Evolutionary conservation across 1,284 basidiomycete species (phyloP).

Genomic region (Melampsora larici-populina): DNA sequence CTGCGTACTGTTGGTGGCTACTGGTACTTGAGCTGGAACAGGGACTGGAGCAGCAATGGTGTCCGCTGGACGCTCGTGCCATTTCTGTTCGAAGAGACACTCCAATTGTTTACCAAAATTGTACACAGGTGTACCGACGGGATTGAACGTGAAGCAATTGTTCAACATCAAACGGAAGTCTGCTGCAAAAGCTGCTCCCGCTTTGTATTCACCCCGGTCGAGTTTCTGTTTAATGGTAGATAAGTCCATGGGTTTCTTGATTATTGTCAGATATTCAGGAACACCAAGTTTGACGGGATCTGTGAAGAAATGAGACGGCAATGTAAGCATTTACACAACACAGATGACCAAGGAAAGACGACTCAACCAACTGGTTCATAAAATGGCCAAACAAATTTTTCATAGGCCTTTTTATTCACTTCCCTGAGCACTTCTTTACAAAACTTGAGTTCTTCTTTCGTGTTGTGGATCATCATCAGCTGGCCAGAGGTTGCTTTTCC

Average conservation of each 20-base stretch:
- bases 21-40: neutral
- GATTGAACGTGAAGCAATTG: slow-evolving; percentile 92
- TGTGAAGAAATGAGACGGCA: slow-evolving; percentile 50
- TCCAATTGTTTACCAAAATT: slow-evolving; percentile 75
- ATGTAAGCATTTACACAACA: neutral
- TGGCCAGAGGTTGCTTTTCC: slow-evolving; percentile 17
- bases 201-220: slow-evolving; percentile 69
- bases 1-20: neutral
- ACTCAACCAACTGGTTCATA: slow-evolving; percentile 78
- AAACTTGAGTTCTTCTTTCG: slow-evolving; percentile 81
- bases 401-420: slow-evolving; percentile 75
- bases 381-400: slow-evolving; percentile 73
- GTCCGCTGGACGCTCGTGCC: slow-evolving; percentile 66
- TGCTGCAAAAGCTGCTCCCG: slow-evolving; percentile 72
- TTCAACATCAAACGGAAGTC: slow-evolving; percentile 92
- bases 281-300: slow-evolving; percentile 75
- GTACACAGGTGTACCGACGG: slow-evolving; percentile 78
- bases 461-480: slow-evolving; percentile 57
- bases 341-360: neutral
- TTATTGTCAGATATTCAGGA: slow-evolving; percentile 76
- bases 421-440: slow-evolving; percentile 72
- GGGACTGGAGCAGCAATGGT: slow-evolving; percentile 31
- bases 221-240: slow-evolving; percentile 82
- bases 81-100: slow-evolving; percentile 84
- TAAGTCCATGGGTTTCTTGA: slow-evolving; percentile 94